Conservation (phyloP, 2,329 filamentous ascomycete genomes). For the Claviceps maximensis region DNA sequence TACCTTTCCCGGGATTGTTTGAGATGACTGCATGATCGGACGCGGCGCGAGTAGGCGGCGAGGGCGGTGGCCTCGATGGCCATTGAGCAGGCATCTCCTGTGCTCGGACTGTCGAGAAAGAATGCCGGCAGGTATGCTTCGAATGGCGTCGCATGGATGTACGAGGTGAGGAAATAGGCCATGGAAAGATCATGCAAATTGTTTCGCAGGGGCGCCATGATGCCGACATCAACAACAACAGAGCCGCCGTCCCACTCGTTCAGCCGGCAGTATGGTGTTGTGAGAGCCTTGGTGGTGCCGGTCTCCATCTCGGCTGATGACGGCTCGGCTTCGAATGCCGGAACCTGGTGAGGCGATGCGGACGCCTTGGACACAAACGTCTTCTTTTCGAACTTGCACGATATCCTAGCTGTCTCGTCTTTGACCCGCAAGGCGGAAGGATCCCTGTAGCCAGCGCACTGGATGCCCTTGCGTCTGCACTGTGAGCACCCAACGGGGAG, state of each 20-base stretch:
- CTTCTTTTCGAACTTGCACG: constrained; percentile 8
- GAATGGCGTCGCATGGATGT: constrained; percentile 14
- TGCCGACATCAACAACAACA: background rate
- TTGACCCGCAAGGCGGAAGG: constrained; percentile 12
- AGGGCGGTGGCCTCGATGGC: constrained; percentile 13
- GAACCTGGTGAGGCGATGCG: background rate
- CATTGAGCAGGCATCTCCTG: constrained; percentile 10
- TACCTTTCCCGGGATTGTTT: constrained; percentile 11
- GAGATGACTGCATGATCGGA: constrained; percentile 7
- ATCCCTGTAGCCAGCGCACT: constrained; percentile 15
- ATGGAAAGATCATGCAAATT: background rate
- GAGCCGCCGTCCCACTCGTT: background rate
- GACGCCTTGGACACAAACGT: constrained; percentile 9
- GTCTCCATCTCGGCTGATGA: background rate
- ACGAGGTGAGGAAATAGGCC: constrained; percentile 11
- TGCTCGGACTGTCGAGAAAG: constrained; percentile 3
- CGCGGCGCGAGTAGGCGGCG: constrained; percentile 11
- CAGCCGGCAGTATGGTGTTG: background rate
- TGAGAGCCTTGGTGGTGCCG: background rate
- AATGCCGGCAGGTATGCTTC: constrained; percentile 12
- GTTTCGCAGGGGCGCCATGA: background rate
- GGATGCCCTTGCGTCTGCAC: constrained; percentile 14
- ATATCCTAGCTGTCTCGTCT: constrained; percentile 14
- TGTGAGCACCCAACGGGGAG: constrained; percentile 13
- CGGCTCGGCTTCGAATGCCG: background rate